Evolutionary conservation across 169 alveolate species (phyloP), one percentile per base, ranked within the genome.

Genomic region (Cyclospora cayetanensis): DNA sequence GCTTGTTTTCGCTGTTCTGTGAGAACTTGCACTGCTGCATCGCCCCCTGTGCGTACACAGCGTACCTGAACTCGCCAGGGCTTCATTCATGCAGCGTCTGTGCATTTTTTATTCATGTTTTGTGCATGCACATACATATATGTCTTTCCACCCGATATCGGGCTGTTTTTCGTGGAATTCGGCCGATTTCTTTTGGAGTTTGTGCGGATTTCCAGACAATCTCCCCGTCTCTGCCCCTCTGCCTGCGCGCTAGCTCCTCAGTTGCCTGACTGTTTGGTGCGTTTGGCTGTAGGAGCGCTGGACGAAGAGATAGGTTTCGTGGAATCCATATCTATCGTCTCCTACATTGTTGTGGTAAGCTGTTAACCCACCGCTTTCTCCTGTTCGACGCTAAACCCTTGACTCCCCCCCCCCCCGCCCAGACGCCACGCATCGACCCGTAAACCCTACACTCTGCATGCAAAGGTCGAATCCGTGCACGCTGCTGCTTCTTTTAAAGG

Each of bases 291-390:
- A 72, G 91, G 91, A 20, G 22, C 46, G 37, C n/a, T 39, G 85
- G 72, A 39, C 34, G 80, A 85, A 37, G 74, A 70, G 18, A 50
- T 85, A 12, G 91, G 91, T 9, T 85, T 85, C 46, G 3, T 50
- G 53, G 89, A 79, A 34, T 79, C 89, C 50, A 29, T 72, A 4
- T 7, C 76, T 29, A 82, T 82, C 77, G 29, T 82, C 25, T 18
- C 15, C 35, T 82, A 46, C 90, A 82, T 82, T 35, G 90, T 82
- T 18, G 42, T 60, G 83, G 91, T 42, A 18, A 63, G 72, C 50
- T 29, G 82, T 43, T 27, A 66, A 66, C 79, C 79, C 79, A 27
- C n/a, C n/a, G 31, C 79, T 43, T 43, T 66, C n/a, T n/a, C n/a
- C n/a, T n/a, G n/a, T n/a, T n/a, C n/a, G n/a, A n/a, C n/a, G n/a